Conservation (phyloP, 257 asterid genomes). For the Solanum acaule region DNA sequence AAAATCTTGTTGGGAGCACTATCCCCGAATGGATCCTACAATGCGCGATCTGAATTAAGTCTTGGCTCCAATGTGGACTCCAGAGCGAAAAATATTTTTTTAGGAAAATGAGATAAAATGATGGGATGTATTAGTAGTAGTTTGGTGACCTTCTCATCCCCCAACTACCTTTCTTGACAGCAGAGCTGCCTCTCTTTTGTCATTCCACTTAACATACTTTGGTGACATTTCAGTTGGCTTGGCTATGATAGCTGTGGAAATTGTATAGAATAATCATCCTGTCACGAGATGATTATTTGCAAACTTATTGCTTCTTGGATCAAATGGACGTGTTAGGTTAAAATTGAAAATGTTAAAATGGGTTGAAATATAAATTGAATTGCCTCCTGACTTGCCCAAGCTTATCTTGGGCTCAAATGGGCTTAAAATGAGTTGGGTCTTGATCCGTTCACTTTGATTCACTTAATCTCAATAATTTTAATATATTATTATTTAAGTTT, state of each 20-base stretch:
- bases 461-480: too few species aligned
- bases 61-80: accelerated
- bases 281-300: too few species aligned
- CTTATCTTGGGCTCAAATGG: too few species aligned
- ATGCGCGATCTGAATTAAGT: accelerated
- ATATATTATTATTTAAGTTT: too few species aligned
- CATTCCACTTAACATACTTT: neutral
- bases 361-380: too few species aligned
- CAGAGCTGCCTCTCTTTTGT: constrained; percentile 15
- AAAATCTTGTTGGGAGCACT: accelerated
- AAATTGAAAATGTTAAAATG: too few species aligned
- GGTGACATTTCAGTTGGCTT: neutral
- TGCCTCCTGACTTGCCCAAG: too few species aligned
- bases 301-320: too few species aligned
- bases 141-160: constrained; percentile 45
- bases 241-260: neutral
- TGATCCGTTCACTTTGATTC: too few species aligned
- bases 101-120: neutral
- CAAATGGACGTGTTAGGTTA: too few species aligned
- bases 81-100: too few species aligned
- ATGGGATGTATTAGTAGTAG: constrained; percentile 2
- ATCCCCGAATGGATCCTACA: accelerated
- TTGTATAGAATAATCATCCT: neutral
- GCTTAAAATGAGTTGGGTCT: too few species aligned
- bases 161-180: constrained; percentile 59